Evolutionary conservation across 2,329 filamentous ascomycete genomes (phyloP), one percentile per base, ranked within the genome.

Genomic region (Nigrospora sphaerica): DNA sequence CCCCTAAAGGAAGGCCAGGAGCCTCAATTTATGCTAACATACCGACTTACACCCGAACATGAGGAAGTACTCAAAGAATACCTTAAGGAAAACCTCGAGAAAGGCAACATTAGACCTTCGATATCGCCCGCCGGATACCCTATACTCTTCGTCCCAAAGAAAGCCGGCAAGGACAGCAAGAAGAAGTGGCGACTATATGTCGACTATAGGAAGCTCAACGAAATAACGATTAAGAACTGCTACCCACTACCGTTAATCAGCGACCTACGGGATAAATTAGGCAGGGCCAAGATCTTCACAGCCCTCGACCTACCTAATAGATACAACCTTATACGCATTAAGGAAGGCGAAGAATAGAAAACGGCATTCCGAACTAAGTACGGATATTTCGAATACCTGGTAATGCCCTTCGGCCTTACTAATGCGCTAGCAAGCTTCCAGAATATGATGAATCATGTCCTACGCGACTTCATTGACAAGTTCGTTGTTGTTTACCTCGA

Each of bases 331-430:
- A 50, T 50, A 18, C 47, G 31, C 9, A 49, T 60, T 18, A 39
- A 32, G 17, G 28, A 51, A 50, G 36, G 40, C 31, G 38, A 63
- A 36, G 43, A 62, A 50, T 59, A 48, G 44, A 60, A 60, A 46
- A 63, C 42, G 6, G 44, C 45, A 13, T 62, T 63, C 49, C 40
- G 45, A 35, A 60, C 40, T 9, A 45, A 48, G 11, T 61, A 55
- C 49, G 46, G 52, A 6, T 39, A 51, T 28, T 64, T 50, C 48
- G 48, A 63, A 44, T 63, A 60, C 47, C 37, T 52, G 39, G 44
- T 63, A 37, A 58, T 63, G 46, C 49, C 46, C 18, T 62, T 64
- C 49, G 49, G 47, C 1, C 45, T 60, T 40, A 54, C 41, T 38
- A 57, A 57, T 19, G 17, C 28, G 13, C 32, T 36, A 12, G 19